Evolutionary conservation across 2,329 filamentous ascomycete genomes (phyloP).

Genomic region (Aspergillus sojae): DNA sequence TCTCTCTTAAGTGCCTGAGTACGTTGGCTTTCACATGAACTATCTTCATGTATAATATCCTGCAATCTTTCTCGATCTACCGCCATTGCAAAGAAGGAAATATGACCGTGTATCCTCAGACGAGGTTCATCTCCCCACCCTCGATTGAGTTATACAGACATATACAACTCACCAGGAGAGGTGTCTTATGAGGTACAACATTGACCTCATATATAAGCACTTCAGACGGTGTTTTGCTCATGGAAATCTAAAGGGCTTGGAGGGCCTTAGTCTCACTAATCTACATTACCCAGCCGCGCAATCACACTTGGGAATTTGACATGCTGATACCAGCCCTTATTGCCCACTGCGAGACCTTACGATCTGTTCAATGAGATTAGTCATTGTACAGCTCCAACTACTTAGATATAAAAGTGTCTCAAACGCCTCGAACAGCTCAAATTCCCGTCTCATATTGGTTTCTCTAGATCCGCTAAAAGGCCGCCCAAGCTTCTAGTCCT

Average conservation of each 20-base stretch:
- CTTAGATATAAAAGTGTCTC: too few species aligned
- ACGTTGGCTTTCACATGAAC: too few species aligned
- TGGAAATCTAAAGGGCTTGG: background rate
- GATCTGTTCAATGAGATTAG: background rate
- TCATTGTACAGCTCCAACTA: background rate
- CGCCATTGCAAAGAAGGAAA: too few species aligned
- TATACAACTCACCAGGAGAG: background rate
- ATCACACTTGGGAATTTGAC: too few species aligned
- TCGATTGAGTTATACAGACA: background rate
- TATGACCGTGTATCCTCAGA: too few species aligned
- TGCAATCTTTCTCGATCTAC: too few species aligned
- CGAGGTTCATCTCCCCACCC: too few species aligned
- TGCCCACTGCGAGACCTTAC: background rate
- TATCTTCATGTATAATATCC: too few species aligned
- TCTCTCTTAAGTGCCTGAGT: too few species aligned
- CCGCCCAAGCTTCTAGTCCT: background rate
- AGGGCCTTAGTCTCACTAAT: background rate
- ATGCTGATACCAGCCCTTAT: background rate
- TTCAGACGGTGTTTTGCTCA: background rate
- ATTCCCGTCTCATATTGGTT: background rate
- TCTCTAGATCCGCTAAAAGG: background rate
- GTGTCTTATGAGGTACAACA: background rate
- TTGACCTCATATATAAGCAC: background rate
- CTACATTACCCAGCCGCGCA: too few species aligned
- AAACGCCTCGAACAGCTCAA: background rate